Evolutionary conservation across 2,329 filamentous ascomycete species (phyloP).

Genomic region (Penicillium sp.): DNA sequence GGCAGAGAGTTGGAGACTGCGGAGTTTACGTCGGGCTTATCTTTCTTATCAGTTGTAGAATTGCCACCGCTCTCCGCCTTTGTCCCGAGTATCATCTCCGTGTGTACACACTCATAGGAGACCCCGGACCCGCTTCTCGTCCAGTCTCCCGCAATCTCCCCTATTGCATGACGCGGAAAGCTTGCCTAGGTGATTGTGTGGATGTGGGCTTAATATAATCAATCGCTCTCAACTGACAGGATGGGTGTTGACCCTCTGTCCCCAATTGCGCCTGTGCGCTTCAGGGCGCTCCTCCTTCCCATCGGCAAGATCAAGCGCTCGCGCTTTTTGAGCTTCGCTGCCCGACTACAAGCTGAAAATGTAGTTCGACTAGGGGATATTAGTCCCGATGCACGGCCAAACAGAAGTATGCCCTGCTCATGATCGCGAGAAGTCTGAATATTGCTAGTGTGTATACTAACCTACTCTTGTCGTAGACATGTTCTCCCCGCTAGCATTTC

Average conservation of each 20-base stretch:
- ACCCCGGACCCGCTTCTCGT: not conserved
- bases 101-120: conserved; percentile 1
- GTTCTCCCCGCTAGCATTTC: conserved; percentile 89
- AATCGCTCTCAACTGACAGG: conserved; percentile 49
- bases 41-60: conserved; percentile 23
- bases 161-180: conserved; percentile 21
- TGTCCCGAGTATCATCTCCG: not conserved
- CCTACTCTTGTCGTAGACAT: conserved; percentile 60
- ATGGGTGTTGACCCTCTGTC: conserved; percentile 89
- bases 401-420: conserved; percentile 67
- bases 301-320: conserved; percentile 80
- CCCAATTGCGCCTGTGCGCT: conserved; percentile 85
- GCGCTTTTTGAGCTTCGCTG: conserved; percentile 74
- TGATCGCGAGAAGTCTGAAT: not conserved
- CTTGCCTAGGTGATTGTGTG: conserved; percentile 18
- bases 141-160: not conserved
- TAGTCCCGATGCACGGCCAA: conserved; percentile 76
- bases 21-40: conserved; percentile 15
- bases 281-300: conserved; percentile 82
- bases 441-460: conserved; percentile 15
- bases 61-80: not conserved
- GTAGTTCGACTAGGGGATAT: conserved; percentile 82
- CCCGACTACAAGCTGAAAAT: conserved; percentile 73
- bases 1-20: conserved; percentile 12
- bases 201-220: conserved; percentile 34